phyloP scores from a whole-genome alignment of 2,329 filamentous ascomycete species.

The Amphichorda felina region DNA sequence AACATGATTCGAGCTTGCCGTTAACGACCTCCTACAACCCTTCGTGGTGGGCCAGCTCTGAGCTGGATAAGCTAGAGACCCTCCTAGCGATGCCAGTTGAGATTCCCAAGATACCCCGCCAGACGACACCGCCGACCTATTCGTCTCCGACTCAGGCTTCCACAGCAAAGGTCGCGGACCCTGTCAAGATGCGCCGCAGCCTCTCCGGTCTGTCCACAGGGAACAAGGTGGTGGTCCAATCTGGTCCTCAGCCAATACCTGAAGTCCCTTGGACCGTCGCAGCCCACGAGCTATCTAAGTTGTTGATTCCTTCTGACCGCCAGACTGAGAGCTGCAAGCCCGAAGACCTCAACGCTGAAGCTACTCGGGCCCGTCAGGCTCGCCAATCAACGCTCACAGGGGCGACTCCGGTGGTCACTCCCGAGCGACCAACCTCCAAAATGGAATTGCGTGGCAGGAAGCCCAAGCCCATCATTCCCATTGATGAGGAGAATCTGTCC shows the following conservation, averaged over 20 bases:
- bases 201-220: slow-evolving; percentile 36
- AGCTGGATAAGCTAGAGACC: slow-evolving; percentile 59
- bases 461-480: slow-evolving; percentile 39
- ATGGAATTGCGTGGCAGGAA: slow-evolving; percentile 68
- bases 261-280: slow-evolving; percentile 79
- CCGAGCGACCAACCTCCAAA: slow-evolving; percentile 37
- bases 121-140: slow-evolving; percentile 56
- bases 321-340: slow-evolving; percentile 65
- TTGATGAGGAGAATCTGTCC: slow-evolving; percentile 27
- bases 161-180: slow-evolving; percentile 63
- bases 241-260: slow-evolving; percentile 58
- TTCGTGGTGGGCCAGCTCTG: slow-evolving; percentile 56
- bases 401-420: slow-evolving; percentile 14
- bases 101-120: slow-evolving; percentile 40
- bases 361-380: slow-evolving; percentile 50
- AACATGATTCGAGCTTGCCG: slow-evolving; percentile 7
- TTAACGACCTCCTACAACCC: slow-evolving; percentile 45
- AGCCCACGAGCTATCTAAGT: slow-evolving; percentile 69
- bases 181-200: slow-evolving; percentile 52
- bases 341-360: slow-evolving; percentile 67
- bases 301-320: slow-evolving; percentile 67
- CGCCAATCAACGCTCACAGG: slow-evolving; percentile 40
- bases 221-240: slow-evolving; percentile 12
- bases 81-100: slow-evolving; percentile 37
- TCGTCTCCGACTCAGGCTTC: slow-evolving; percentile 83